phyloP scores from a whole-genome alignment of 1,284 basidiomycete genomes.

The Coriolopsis trogii region DNA sequence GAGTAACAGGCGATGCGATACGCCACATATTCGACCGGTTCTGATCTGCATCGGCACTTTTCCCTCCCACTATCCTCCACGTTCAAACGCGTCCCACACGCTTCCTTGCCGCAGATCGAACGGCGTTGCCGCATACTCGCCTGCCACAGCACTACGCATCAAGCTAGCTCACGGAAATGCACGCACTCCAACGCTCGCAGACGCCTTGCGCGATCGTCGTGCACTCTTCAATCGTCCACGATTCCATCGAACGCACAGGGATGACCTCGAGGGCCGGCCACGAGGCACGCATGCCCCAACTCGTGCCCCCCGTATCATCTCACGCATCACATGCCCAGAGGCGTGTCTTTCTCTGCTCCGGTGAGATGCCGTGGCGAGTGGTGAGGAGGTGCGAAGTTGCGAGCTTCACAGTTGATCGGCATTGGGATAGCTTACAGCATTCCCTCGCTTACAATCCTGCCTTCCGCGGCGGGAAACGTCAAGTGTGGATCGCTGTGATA shows the following conservation, averaged over 20 bases:
- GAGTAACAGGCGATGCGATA: slow-evolving; percentile 3
- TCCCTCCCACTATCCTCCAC: background rate
- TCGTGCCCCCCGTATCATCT: slow-evolving; percentile 8
- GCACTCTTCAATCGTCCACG: background rate
- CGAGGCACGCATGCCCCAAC: slow-evolving; percentile 3
- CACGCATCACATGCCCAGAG: slow-evolving; percentile 13
- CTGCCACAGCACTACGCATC: too few relatives aligned
- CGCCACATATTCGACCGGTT: background rate
- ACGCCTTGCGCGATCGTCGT: slow-evolving; percentile 17
- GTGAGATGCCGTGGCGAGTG: background rate
- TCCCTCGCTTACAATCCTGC: background rate
- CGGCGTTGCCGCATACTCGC: too few relatives aligned
- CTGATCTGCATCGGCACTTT: too few relatives aligned
- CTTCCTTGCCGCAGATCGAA: too few relatives aligned
- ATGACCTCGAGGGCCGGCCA: slow-evolving; percentile 12
- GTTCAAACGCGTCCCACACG: too few relatives aligned
- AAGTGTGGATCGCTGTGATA: background rate
- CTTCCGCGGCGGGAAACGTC: background rate
- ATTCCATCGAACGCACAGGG: slow-evolving; percentile 11
- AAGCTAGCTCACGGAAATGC: too few relatives aligned
- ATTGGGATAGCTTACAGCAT: too few relatives aligned
- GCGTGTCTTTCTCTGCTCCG: background rate
- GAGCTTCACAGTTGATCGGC: background rate
- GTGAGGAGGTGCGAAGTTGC: background rate
- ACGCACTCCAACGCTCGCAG: background rate